Evolutionary conservation across 768 basidiomycete genomes (phyloP).

Genomic region (Pleurotus platypus): DNA sequence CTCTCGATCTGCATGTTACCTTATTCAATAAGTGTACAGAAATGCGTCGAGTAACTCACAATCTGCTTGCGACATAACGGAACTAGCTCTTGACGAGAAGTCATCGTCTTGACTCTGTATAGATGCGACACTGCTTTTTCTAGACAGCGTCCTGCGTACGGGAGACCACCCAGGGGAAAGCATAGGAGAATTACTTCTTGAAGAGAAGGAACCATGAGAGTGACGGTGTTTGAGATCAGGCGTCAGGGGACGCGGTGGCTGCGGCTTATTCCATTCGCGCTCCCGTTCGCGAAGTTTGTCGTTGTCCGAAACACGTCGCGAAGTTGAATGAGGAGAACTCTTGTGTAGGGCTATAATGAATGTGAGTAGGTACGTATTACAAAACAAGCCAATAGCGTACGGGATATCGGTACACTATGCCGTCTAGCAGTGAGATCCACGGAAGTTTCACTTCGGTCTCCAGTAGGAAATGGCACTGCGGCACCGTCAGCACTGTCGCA

Average conservation of each 20-base stretch:
- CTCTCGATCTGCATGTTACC: constrained; percentile 38
- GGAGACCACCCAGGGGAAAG: constrained; percentile 2
- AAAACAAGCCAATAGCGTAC: background rate
- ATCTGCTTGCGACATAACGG: constrained; percentile 46
- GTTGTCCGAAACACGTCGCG: constrained; percentile 15
- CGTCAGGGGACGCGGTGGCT: constrained; percentile 13
- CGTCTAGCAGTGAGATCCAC: background rate
- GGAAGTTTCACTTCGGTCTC: background rate
- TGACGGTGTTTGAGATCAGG: constrained; percentile 19
- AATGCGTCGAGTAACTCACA: constrained; percentile 32
- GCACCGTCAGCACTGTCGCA: background rate
- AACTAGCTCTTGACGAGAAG: constrained; percentile 39
- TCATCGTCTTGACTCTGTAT: constrained; percentile 37
- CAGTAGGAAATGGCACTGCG: constrained; percentile 1
- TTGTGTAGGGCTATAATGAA: background rate
- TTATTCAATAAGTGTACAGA: background rate
- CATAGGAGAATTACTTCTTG: constrained; percentile 21
- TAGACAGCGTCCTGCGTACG: constrained; percentile 7
- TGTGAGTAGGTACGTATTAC: background rate
- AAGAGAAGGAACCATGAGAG: constrained; percentile 14
- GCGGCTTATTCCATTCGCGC: constrained; percentile 41
- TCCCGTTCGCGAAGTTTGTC: constrained; percentile 36
- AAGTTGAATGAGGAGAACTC: background rate
- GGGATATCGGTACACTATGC: background rate
- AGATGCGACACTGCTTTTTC: constrained; percentile 35